Conservation (phyloP, 345 rosid species). For the Eutrema yunnanense region DNA sequence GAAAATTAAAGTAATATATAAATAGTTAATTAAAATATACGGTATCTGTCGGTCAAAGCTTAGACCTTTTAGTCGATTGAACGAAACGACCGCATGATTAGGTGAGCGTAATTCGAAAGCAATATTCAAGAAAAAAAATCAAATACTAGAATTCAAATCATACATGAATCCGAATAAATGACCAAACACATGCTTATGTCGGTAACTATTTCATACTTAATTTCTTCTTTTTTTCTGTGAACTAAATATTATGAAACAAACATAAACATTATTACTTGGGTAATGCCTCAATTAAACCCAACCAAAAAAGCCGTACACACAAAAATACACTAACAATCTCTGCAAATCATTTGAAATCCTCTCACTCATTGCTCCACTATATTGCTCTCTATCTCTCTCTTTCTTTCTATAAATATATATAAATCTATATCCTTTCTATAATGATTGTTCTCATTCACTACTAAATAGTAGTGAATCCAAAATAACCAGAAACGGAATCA, state of each 20-base stretch:
- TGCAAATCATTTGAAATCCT: constrained; percentile 16
- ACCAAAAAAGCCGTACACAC: background rate
- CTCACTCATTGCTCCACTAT: constrained; percentile 10
- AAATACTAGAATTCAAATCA: background rate
- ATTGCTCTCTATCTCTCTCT: background rate
- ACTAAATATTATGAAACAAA: background rate
- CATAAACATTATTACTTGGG: background rate
- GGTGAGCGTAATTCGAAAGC: constrained; percentile 12
- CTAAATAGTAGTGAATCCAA: constrained; percentile 10
- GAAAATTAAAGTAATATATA: background rate
- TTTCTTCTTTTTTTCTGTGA: background rate
- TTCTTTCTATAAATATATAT: background rate
- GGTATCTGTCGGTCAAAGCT: constrained; percentile 12
- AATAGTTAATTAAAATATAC: no score
- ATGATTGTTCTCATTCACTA: constrained; percentile 21
- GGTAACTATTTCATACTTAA: background rate
- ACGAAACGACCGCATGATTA: constrained; percentile 13
- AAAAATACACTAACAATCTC: background rate
- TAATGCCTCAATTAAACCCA: constrained; percentile 7
- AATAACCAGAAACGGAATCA: constrained; percentile 4
- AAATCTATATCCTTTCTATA: constrained; percentile 14
- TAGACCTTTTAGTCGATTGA: constrained; percentile 1
- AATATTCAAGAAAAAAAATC: background rate
- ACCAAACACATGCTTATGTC: constrained; percentile 17
- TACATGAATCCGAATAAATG: constrained; percentile 1